These are phyloP conservation scores for Pichia occidentalis DNA, from an alignment of 805 yeast genomes.

Conservation along the genomic window DNA sequence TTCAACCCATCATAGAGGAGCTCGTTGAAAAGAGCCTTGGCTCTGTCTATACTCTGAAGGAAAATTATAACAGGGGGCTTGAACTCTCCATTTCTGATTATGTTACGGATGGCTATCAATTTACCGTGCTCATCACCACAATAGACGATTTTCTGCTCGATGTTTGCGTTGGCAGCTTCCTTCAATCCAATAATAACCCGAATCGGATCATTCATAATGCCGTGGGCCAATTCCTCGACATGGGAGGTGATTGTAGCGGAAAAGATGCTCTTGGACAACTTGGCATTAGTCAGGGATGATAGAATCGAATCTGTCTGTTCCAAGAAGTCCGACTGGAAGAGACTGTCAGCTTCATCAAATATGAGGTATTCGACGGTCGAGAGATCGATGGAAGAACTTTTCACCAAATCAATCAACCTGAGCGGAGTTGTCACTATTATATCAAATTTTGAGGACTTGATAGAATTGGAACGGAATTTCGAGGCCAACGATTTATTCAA, in stretches of 20 bases:
- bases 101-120: constrained; percentile 80
- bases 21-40: constrained; percentile 93
- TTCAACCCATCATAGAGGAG: constrained; percentile 83
- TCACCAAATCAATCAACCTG: constrained; percentile 73
- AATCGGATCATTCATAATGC: constrained; percentile 79
- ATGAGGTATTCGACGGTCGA: constrained; percentile 65
- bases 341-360: constrained; percentile 93
- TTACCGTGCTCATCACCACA: constrained; percentile 97
- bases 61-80: constrained; percentile 91
- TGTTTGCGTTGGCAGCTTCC: constrained; percentile 81
- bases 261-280: constrained; percentile 68
- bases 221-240: constrained; percentile 80
- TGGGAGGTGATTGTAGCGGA: constrained; percentile 95
- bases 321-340: constrained; percentile 80
- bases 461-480: constrained; percentile 41
- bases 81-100: constrained; percentile 77
- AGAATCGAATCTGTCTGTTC: constrained; percentile 87
- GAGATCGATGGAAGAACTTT: constrained; percentile 53
- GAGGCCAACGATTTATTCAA: constrained; percentile 66
- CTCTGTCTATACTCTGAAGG: constrained; percentile 85
- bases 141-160: constrained; percentile 75
- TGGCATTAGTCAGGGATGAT: constrained; percentile 44
- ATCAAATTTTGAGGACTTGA: constrained; percentile 62
- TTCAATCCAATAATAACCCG: constrained; percentile 88
- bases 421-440: constrained; percentile 83